Evolutionary conservation across 129 eudicot genomes (phyloP), one percentile per base, ranked within the genome.

Genomic region (Lactuca saligna): DNA sequence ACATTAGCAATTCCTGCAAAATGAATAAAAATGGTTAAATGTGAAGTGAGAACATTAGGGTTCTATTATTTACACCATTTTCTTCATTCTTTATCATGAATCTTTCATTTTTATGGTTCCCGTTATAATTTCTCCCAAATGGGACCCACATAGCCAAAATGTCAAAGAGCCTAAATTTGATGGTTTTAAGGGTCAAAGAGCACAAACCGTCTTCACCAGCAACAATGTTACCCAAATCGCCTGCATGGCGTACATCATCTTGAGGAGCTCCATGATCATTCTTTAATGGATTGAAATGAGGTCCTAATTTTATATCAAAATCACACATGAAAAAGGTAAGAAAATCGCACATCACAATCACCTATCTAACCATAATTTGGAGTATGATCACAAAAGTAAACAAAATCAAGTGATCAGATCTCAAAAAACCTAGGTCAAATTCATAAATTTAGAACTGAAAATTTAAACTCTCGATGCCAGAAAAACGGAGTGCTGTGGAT

Each of bases 161-260:
- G 9, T 35, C 5, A 74, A 17, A 63, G 44, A 76, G 50, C 53
- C 54, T 14, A 20, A 55, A 71, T 29, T 10, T 34, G 11, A 75
- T 17, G 41, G 25, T 33, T 39, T 51, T 39, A 49, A 49, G 17
- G 17, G 57, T 13, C 20, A 55, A 53, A 51, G 51, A 51, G 14
- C 41, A 81, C 85, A 5, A 13, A 93, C 99, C 99, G 59, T 93
- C 93, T 41, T 79, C 70, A 32, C 81, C 85, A 20, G 99, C 97
- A 75, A 83, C 74, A 68, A 93, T 79, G 83, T 93, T 93, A 14
- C 99, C 99, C 84, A 93, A 78, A 74, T 93, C 99, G 39, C 99
- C 99, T 1, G 90, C 97, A 42, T 93, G 99, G 6, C 97, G 88
- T 48, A 78, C 86, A 39, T 65, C 79, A 75, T 89, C 99, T 63